Conservation (phyloP, 768 basidiomycete species). For the Russula olivacea region DNA sequence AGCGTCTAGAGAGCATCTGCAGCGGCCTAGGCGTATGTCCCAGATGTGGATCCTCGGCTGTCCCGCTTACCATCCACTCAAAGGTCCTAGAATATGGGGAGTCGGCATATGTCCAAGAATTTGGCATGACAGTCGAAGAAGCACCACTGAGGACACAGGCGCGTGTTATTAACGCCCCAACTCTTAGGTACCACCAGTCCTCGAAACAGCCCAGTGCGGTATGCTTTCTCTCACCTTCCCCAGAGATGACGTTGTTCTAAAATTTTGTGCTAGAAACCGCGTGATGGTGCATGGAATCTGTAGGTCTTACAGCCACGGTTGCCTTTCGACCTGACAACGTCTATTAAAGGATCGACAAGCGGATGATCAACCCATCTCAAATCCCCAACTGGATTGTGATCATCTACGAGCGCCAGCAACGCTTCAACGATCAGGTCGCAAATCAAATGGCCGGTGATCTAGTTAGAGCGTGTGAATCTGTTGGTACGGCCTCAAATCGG, state of each 20-base stretch:
- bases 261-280: slow-evolving; percentile 41
- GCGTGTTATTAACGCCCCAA: slow-evolving; percentile 58
- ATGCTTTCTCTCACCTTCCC: slow-evolving; percentile 27
- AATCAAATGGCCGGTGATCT: slow-evolving; percentile 53
- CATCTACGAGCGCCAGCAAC: slow-evolving; percentile 55
- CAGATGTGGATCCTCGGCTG: neutral
- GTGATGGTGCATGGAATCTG: slow-evolving; percentile 79
- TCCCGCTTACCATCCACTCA: slow-evolving; percentile 1
- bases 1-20: slow-evolving; percentile 50
- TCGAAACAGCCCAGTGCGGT: slow-evolving; percentile 56
- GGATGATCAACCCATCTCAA: slow-evolving; percentile 51
- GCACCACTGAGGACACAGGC: slow-evolving; percentile 56
- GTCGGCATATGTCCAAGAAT: slow-evolving; percentile 56
- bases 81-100: slow-evolving; percentile 45
- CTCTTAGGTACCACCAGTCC: slow-evolving; percentile 55
- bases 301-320: slow-evolving; percentile 27
- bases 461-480: slow-evolving; percentile 42
- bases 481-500: slow-evolving; percentile 43
- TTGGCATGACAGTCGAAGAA: slow-evolving; percentile 57
- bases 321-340: neutral
- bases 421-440: slow-evolving; percentile 47
- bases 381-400: slow-evolving; percentile 60
- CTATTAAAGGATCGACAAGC: slow-evolving; percentile 58
- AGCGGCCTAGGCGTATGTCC: slow-evolving; percentile 45
- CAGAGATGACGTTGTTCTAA: neutral